These are phyloP conservation scores for Cladophialophora chaetospira DNA, from an alignment of 2,329 filamentous ascomycete genomes.

Conservation along the genomic window DNA sequence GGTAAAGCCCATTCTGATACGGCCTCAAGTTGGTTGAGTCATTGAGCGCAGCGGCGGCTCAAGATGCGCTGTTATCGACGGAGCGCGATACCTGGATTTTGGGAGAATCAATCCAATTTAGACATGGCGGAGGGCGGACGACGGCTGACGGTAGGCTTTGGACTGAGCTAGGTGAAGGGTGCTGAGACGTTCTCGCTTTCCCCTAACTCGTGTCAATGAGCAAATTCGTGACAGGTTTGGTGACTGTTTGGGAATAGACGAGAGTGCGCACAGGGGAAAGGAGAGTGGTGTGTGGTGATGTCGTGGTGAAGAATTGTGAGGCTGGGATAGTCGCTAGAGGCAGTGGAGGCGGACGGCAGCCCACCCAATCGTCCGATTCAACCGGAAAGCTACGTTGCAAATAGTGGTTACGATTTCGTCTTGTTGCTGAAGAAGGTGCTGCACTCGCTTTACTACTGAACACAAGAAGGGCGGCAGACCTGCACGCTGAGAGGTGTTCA, in stretches of 20 bases:
- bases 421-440: no score
- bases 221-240: no score
- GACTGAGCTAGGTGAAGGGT: no score
- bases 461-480: conserved; percentile 7
- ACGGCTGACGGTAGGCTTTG: no score
- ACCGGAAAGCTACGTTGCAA: no score
- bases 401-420: no score
- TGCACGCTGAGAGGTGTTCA: conserved; percentile 5
- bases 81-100: conserved; percentile 7
- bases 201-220: background rate
- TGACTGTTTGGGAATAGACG: no score
- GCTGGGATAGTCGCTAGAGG: conserved; percentile 22
- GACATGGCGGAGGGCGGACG: conserved; percentile 11
- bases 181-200: background rate
- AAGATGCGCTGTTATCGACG: conserved; percentile 15
- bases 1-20: conserved; percentile 50
- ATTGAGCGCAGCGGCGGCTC: conserved; percentile 18
- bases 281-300: background rate
- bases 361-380: background rate
- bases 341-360: background rate
- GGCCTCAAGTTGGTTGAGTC: conserved; percentile 16
- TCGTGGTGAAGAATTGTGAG: conserved; percentile 24
- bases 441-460: background rate
- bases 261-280: conserved; percentile 6
- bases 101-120: background rate